These are phyloP conservation scores for Calonectria henricotiae DNA, from an alignment of 2,329 filamentous ascomycete species.

Conservation along the genomic window DNA sequence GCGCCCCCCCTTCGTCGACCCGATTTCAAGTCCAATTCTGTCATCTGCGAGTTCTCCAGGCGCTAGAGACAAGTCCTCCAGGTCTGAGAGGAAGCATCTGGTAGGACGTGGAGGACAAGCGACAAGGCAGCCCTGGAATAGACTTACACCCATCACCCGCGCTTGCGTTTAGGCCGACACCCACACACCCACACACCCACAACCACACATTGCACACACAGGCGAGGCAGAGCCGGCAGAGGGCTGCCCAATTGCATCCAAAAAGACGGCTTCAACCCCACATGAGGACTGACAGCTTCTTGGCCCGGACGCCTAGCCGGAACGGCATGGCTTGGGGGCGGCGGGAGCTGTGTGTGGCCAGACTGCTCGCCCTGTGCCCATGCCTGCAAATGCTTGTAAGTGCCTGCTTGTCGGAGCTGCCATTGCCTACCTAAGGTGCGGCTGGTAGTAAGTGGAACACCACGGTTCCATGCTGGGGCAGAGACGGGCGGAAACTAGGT, in stretches of 20 bases:
- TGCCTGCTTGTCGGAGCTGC: constrained; percentile 9
- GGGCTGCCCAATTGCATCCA: constrained; percentile 7
- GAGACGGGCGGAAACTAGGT: constrained; percentile 23
- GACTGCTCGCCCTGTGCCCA: background rate
- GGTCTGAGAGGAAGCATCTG: background rate
- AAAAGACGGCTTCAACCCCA: constrained; percentile 3
- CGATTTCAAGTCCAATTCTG: background rate
- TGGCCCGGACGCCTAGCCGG: constrained; percentile 11
- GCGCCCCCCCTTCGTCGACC: background rate
- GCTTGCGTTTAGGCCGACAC: constrained; percentile 8
- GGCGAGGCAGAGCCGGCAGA: constrained; percentile 20
- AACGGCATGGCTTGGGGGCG: background rate
- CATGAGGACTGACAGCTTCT: background rate
- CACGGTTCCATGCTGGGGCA: constrained; percentile 25
- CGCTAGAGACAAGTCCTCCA: background rate
- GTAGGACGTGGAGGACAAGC: constrained; percentile 11
- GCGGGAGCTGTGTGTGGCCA: background rate
- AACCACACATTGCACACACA: constrained; percentile 5
- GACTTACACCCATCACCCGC: constrained; percentile 9
- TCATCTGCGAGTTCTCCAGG: background rate
- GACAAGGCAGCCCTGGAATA: constrained; percentile 27
- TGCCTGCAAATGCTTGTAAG: constrained; percentile 5
- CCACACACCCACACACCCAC: constrained; percentile 12
- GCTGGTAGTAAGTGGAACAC: constrained; percentile 17
- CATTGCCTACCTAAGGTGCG: constrained; percentile 24